These are phyloP conservation scores for Ophiostoma ulmi DNA, from an alignment of 2,329 filamentous ascomycete genomes.

Conservation along the genomic window DNA sequence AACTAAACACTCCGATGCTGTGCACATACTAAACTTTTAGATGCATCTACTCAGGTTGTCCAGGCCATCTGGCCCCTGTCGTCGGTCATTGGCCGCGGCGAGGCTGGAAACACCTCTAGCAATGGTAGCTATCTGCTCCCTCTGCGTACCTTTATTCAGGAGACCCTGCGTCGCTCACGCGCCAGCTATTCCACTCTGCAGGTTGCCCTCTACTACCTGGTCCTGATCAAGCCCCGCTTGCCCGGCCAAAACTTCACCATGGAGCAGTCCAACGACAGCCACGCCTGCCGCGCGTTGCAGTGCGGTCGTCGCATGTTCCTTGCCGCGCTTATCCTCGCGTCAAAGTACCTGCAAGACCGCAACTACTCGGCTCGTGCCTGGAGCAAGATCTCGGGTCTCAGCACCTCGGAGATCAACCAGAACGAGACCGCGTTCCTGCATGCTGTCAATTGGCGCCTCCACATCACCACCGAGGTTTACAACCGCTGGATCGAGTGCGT, in stretches of 20 bases:
- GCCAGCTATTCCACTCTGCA: constrained; percentile 97
- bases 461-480: constrained; percentile 84
- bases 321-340: constrained; percentile 87
- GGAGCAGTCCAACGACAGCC: constrained; percentile 71
- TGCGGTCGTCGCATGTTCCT: constrained; percentile 98
- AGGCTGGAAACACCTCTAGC: constrained; percentile 17
- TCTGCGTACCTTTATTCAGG: constrained; percentile 92
- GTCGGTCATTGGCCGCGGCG: constrained; percentile 68
- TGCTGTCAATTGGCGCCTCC: constrained; percentile 89
- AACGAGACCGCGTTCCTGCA: constrained; percentile 90
- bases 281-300: constrained; percentile 74
- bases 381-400: constrained; percentile 98
- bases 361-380: constrained; percentile 97
- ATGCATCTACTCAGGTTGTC: constrained; percentile 95
- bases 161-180: constrained; percentile 87
- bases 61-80: constrained; percentile 96
- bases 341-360: constrained; percentile 95
- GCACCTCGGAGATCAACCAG: constrained; percentile 88
- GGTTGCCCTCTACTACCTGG: constrained; percentile 91
- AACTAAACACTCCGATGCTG: background rate
- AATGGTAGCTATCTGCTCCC: constrained; percentile 59
- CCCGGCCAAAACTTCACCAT: constrained; percentile 78
- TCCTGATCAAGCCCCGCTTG: constrained; percentile 87
- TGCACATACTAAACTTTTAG: constrained; percentile 44
- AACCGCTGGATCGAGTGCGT: constrained; percentile 93